A percentile compares a stretch with the other conserved stretches of the same genome.
Conservation (phyloP, 345 rosid species). For the Erysimum cheiranthoides region DNA sequence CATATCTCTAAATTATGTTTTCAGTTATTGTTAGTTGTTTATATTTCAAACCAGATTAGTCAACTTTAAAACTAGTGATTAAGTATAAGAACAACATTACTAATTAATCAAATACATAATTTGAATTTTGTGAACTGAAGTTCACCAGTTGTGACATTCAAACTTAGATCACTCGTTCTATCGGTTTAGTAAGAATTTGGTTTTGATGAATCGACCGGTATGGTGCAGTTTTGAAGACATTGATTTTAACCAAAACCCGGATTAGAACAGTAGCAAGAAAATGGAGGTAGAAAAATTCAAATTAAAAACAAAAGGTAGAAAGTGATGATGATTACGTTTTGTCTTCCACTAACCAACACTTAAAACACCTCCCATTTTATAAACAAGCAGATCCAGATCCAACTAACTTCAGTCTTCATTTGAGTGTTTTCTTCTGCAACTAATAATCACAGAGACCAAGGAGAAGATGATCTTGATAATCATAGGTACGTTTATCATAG, state of each 20-base stretch:
- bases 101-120: neutral
- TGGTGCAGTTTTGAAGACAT: neutral
- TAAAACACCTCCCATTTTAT: slow-evolving; percentile 16
- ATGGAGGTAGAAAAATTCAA: slow-evolving; percentile 35
- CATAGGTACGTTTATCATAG: slow-evolving; percentile 30
- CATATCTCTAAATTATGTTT: neutral
- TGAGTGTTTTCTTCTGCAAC: slow-evolving; percentile 23
- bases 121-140: neutral
- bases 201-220: slow-evolving; percentile 6
- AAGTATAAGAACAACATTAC: neutral
- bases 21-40: neutral
- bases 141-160: neutral
- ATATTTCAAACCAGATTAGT: slow-evolving; percentile 11
- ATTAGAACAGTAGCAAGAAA: slow-evolving; percentile 2
- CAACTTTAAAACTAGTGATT: slow-evolving; percentile 34
- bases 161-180: neutral
- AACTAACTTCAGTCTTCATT: slow-evolving; percentile 15
- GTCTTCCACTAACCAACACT: slow-evolving; percentile 47
- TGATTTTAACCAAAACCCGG: slow-evolving; percentile 12
- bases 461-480: slow-evolving; percentile 17
- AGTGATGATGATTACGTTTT: slow-evolving; percentile 47
- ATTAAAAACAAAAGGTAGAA: slow-evolving; percentile 33
- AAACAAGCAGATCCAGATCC: slow-evolving; percentile 40
- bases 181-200: neutral
- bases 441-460: neutral